A percentile compares a stretch with the other conserved stretches of the same genome.
phyloP scores from a whole-genome alignment of 306 rosid species.

The Gastrolobium bilobum region DNA sequence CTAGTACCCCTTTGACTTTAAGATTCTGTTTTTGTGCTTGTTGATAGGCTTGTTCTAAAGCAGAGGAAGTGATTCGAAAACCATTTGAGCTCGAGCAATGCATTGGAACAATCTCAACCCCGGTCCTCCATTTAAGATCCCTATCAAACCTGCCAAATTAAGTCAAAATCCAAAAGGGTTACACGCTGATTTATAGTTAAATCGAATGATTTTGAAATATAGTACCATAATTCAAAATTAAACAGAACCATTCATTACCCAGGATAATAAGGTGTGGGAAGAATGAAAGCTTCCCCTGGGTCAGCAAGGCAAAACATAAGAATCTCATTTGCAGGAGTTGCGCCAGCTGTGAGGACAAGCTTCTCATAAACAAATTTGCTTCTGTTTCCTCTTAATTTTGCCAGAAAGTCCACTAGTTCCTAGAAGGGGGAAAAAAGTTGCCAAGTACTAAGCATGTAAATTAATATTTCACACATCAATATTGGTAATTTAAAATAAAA shows the following conservation, averaged over 20 bases:
- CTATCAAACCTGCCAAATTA: slow-evolving; percentile 74
- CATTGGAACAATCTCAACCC: slow-evolving; percentile 79
- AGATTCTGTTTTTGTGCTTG: slow-evolving; percentile 60
- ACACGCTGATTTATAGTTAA: neutral
- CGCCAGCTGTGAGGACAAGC: slow-evolving; percentile 86
- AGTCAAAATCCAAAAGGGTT: neutral
- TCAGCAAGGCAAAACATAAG: slow-evolving; percentile 89
- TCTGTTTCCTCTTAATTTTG: slow-evolving; percentile 68
- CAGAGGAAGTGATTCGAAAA: slow-evolving; percentile 68
- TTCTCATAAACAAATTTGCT: slow-evolving; percentile 58
- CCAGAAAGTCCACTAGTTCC: slow-evolving; percentile 78
- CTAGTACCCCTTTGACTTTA: slow-evolving; percentile 74
- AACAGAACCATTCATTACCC: slow-evolving; percentile 57
- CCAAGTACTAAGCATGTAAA: too few species aligned
- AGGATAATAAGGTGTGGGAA: slow-evolving; percentile 93
- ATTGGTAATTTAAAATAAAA: neutral
- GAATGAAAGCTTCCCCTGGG: slow-evolving; percentile 85
- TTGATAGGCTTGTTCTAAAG: slow-evolving; percentile 69
- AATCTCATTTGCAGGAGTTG: slow-evolving; percentile 89
- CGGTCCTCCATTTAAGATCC: slow-evolving; percentile 88
- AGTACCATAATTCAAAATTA: neutral
- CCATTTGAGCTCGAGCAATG: slow-evolving; percentile 79
- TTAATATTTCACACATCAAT: neutral
- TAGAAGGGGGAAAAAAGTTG: neutral
- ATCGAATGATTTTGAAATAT: neutral